Base-by-base conservation (phyloP, 2,329 filamentous ascomycete genomes). In the Mycosphaerella arachidis region DNA sequence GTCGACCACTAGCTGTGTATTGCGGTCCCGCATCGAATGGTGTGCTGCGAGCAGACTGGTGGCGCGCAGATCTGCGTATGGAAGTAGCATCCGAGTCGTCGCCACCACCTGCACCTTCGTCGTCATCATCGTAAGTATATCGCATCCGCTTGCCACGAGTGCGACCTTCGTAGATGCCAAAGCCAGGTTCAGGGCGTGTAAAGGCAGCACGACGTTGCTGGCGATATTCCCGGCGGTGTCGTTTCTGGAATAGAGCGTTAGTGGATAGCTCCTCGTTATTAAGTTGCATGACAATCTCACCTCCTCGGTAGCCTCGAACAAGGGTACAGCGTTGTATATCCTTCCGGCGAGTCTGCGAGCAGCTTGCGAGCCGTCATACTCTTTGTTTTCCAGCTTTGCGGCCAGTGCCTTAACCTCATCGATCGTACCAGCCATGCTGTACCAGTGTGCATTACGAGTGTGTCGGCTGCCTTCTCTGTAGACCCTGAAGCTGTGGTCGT, bases 81-180 rank as follows among this genome's bases (percentile, higher is more conserved):
- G 90, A 91, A 6, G 87, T 84, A 18, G 78, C 77, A 61, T 79
- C 92, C 73, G 86, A 87, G 70, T 87, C 84, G n/a, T 84, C 84
- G 58, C 81, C 83, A 55, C 77, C 80, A 51, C 87, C 85, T 37
- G 88, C 88, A n/a, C 52, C 45, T 6, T 59, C 57, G n/a, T 95
- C 91, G 27, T 95, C 91, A 55, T 97, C 92, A 0, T 92, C 95
- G 72, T 90, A 99, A 0, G 91, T 99, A 72, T 99, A 99, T 75
- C 92, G 95, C 77, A 96, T 89, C 62, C 93, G 89, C 80, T 99
- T 97, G 58, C 94, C 94, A 60, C 94, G 86, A 5, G 95, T 99
- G 56, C 94, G 90, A 53, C 94, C 94, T 78, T 99, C 94, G 74
- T 99, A 99, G 59, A 96, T 81, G 0, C 92, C 97, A 72, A 93